Conservation (phyloP, 306 rosid species). For the Prosopis cineraria region DNA sequence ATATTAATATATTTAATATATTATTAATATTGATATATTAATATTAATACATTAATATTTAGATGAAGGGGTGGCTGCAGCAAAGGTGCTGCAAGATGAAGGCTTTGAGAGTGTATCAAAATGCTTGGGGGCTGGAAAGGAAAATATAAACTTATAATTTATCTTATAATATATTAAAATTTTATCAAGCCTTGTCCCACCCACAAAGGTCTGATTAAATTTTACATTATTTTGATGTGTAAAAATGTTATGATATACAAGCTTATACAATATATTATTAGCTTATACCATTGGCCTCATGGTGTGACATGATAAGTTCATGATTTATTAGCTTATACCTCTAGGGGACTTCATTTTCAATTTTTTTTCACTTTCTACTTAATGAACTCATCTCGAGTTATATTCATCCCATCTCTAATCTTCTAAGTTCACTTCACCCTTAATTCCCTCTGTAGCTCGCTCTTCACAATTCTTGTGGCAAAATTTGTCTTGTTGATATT, state of each 20-base stretch:
- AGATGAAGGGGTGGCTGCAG: not conserved
- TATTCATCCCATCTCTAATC: not conserved
- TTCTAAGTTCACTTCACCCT: not conserved
- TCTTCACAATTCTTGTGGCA: not conserved
- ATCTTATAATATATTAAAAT: too few relatives aligned
- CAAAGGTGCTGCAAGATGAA: not conserved
- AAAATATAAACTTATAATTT: too few relatives aligned
- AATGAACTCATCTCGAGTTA: constrained; percentile 1
- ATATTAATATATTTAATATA: not conserved
- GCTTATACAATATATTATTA: not conserved
- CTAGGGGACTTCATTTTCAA: not conserved
- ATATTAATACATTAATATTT: not conserved
- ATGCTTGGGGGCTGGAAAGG: not conserved
- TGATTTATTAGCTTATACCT: not conserved
- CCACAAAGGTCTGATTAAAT: too few relatives aligned
- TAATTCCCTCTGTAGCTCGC: constrained; percentile 1
- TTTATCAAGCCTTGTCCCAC: not conserved
- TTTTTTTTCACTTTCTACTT: constrained; percentile 11
- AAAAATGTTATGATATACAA: too few relatives aligned
- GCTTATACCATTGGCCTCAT: too few relatives aligned
- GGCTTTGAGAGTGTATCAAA: not conserved
- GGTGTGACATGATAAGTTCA: too few relatives aligned
- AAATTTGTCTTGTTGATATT: constrained; percentile 25
- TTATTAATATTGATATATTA: not conserved
- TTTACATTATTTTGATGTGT: not conserved